Base-by-base conservation (phyloP, 192 early-diverging fungal genomes). In the Coemansia interrupta region DNA sequence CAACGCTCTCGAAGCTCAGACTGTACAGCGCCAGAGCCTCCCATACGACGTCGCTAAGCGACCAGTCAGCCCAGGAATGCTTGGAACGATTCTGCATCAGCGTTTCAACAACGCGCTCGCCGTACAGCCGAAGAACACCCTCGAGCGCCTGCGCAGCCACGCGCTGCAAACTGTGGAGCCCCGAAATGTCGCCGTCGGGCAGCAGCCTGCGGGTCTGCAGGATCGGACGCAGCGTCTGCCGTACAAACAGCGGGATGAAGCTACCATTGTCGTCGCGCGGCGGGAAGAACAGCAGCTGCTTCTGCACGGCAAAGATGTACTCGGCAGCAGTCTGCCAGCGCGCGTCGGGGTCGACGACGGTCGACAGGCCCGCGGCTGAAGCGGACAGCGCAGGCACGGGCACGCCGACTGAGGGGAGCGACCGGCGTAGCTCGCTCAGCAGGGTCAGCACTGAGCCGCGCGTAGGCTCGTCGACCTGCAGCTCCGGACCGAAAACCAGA, bases 401-500 rank as follows among this genome's bases (percentile, higher is more conserved):
- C 1, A 46, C 58, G 11, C 56, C 56, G 17, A 54, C 42, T 1
- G 67, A 65, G 0, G 72, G 54, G 43, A 80, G 58, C 22, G 94
- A 89, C 58, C 87, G 80, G 20, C 85, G 86, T 47, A 99, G 68
- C 58, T 92, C 87, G 42, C 90, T 84, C 56, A 94, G 80, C 22
- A 97, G 66, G 20, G 82, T 84, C 14, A 90, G 80, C 51, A 92
- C 93, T 1, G 93, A 72, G 24, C 92, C 87, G n/a, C 93, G 82
- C 1, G 91, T 74, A 45, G 82, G 85, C 0, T 80, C 64, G 20
- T 87, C 89, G 4, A 80, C 71, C 47, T 89, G 86, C 39, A 99
- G 72, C 64, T 98, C 95, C 0, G 97, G 97, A 0, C 97, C 97
- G 28, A 96, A 64, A 0, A 92, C 93, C 15, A 91, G 90, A 54